These are phyloP conservation scores for Metarhizium humberi DNA, from an alignment of 2,329 filamentous ascomycete genomes.

Conservation along the genomic window DNA sequence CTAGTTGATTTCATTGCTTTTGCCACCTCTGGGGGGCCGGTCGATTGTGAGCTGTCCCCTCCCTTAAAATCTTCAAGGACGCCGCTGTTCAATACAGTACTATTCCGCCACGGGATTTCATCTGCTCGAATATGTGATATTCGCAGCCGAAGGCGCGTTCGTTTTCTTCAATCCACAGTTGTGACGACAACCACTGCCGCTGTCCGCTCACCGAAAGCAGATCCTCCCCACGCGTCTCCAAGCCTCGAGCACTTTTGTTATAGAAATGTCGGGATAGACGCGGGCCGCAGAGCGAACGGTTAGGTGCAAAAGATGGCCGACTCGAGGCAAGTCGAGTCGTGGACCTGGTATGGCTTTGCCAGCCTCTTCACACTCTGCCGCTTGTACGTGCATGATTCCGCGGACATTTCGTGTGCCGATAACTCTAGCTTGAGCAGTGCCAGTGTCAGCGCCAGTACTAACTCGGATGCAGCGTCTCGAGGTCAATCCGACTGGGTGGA, in stretches of 20 bases:
- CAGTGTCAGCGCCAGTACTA: background rate
- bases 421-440: too few species aligned
- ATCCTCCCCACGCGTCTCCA: background rate
- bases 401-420: background rate
- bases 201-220: background rate
- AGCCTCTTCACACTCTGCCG: constrained; percentile 1
- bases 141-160: background rate
- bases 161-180: background rate
- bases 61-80: background rate
- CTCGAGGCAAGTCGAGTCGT: constrained; percentile 1
- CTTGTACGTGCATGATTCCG: background rate
- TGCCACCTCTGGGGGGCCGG: background rate
- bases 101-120: background rate
- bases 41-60: background rate
- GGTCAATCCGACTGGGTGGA: constrained; percentile 1
- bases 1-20: background rate
- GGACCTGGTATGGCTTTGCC: constrained; percentile 6
- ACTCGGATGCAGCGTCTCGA: background rate
- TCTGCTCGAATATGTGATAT: background rate
- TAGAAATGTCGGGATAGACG: background rate
- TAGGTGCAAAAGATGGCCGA: background rate
- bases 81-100: background rate
- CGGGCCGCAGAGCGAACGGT: background rate
- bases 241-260: background rate
- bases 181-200: too few species aligned